Conservation (phyloP, 2,329 filamentous ascomycete species). For the Lizonia empirigonia region DNA sequence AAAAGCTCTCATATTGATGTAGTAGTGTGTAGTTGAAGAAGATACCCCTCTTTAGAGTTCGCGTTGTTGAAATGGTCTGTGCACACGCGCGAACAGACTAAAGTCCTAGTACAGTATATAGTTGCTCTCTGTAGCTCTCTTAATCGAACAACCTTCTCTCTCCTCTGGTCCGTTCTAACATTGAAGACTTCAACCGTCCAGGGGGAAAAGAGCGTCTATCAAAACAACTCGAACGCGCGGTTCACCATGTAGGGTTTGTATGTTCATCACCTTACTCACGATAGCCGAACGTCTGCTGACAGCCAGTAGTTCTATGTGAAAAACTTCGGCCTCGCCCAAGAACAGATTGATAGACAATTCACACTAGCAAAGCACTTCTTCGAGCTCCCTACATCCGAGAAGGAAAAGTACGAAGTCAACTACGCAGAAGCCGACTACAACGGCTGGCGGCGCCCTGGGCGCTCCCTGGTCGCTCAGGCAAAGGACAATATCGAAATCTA, state of each 20-base stretch:
- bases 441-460: slow-evolving; percentile 46
- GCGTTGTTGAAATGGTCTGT: too few species aligned
- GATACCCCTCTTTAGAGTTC: too few species aligned
- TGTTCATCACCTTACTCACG: not conserved
- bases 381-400: slow-evolving; percentile 62
- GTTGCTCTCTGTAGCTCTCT: too few species aligned
- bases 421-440: slow-evolving; percentile 61
- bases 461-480: slow-evolving; percentile 46
- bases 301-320: slow-evolving; percentile 63
- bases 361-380: slow-evolving; percentile 66
- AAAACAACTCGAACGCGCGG: slow-evolving; percentile 61
- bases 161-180: too few species aligned
- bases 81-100: too few species aligned
- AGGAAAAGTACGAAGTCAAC: slow-evolving; percentile 58
- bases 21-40: too few species aligned
- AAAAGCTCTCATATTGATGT: too few species aligned
- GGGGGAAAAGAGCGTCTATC: slow-evolving; percentile 62
- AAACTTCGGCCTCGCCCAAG: slow-evolving; percentile 64
- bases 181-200: slow-evolving; percentile 59
- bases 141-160: too few species aligned
- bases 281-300: not conserved
- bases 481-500: slow-evolving; percentile 65
- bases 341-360: slow-evolving; percentile 66
- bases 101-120: too few species aligned
- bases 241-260: slow-evolving; percentile 53